A percentile compares a stretch with the other conserved stretches of the same genome.
Evolutionary conservation across 2,329 filamentous ascomycete genomes (phyloP).

Genomic region (Trichophyton mentagrophytes): DNA sequence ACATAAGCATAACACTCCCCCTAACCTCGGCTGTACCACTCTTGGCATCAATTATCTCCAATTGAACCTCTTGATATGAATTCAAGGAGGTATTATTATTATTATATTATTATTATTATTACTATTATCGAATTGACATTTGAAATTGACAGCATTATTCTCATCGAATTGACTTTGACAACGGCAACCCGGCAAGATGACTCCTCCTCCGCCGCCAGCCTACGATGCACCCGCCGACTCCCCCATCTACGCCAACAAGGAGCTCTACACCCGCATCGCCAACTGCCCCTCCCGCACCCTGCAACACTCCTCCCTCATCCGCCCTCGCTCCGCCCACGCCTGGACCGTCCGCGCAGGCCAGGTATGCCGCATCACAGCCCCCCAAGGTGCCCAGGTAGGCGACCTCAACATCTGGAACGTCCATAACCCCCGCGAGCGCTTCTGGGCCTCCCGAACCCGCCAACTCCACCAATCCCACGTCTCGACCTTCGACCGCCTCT

Average conservation of each 20-base stretch:
- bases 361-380: constrained; percentile 61
- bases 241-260: constrained; percentile 24
- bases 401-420: constrained; percentile 74
- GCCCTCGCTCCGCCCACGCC: constrained; percentile 60
- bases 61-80: no score
- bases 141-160: no score
- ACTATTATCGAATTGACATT: not conserved
- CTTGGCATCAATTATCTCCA: no score
- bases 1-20: no score
- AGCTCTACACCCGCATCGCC: constrained; percentile 27
- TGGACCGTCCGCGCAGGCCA: constrained; percentile 58
- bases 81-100: no score
- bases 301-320: constrained; percentile 46
- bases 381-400: constrained; percentile 66
- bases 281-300: constrained; percentile 23
- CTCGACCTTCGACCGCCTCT: constrained; percentile 57
- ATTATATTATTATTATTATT: no score
- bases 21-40: no score
- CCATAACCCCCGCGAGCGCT: constrained; percentile 62
- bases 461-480: constrained; percentile 70
- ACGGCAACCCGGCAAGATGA: not conserved
- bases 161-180: no score
- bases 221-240: constrained; percentile 28
- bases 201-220: constrained; percentile 27
- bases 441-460: constrained; percentile 68